Percentiles rank a stretch among this genome's conserved stretches.
These are phyloP conservation scores for Alloteropsis semialata DNA, from an alignment of 176 grass and related monocot species.

Conservation along the genomic window DNA sequence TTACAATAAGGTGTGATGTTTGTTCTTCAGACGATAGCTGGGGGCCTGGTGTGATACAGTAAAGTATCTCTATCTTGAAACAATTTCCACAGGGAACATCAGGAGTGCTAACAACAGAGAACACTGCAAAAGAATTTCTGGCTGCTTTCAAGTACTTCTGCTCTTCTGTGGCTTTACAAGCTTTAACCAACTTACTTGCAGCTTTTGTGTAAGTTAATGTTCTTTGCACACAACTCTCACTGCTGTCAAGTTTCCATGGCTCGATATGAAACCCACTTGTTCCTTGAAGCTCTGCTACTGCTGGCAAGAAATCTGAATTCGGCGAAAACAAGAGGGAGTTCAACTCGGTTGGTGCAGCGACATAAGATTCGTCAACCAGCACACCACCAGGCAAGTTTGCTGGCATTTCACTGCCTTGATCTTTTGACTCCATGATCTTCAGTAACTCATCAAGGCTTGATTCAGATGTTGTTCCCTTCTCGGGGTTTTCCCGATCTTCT, in stretches of 20 bases:
- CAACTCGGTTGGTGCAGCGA: slow-evolving; percentile 47
- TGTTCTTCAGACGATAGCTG: slow-evolving; percentile 58
- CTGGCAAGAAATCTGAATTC: slow-evolving; percentile 74
- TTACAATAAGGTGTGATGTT: slow-evolving; percentile 68
- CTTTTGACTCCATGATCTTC: slow-evolving; percentile 75
- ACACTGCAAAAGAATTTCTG: slow-evolving; percentile 62
- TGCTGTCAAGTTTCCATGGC: slow-evolving; percentile 72
- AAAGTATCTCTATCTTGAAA: slow-evolving; percentile 81
- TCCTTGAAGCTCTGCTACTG: slow-evolving; percentile 85
- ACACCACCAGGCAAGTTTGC: slow-evolving; percentile 61
- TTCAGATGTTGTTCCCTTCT: slow-evolving; percentile 23
- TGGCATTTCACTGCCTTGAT: slow-evolving; percentile 66
- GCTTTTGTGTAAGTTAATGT: slow-evolving; percentile 76
- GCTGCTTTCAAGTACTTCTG: slow-evolving; percentile 79
- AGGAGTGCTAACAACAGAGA: slow-evolving; percentile 70
- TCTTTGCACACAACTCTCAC: slow-evolving; percentile 57
- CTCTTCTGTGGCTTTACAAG: slow-evolving; percentile 85
- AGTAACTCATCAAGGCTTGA: slow-evolving; percentile 68
- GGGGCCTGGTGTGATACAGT: slow-evolving; percentile 65
- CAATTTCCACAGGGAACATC: slow-evolving; percentile 77
- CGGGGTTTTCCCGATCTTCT: slow-evolving; percentile 31
- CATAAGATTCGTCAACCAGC: slow-evolving; percentile 74
- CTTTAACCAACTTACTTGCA: slow-evolving; percentile 85
- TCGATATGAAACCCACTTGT: slow-evolving; percentile 70
- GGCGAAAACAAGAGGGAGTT: slow-evolving; percentile 81